Conservation (phyloP, 2,329 filamentous ascomycete genomes). For the Aspergillus persii region DNA sequence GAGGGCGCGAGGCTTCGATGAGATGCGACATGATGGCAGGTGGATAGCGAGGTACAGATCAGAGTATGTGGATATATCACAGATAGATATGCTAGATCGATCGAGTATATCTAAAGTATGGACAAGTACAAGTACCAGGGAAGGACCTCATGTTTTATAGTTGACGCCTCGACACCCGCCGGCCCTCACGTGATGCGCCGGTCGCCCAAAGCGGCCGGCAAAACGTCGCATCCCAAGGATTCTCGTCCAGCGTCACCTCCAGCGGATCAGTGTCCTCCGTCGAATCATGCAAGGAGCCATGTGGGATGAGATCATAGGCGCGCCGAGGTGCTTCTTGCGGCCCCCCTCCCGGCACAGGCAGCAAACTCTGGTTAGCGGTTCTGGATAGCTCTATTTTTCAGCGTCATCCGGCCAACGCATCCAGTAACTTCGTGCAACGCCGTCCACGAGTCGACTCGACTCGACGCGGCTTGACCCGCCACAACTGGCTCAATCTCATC, state of each 20-base stretch:
- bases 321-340: too few species aligned
- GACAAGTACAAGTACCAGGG: too few species aligned
- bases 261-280: slow-evolving; percentile 16
- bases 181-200: slow-evolving; percentile 4
- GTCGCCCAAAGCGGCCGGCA: slow-evolving; percentile 5
- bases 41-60: too few species aligned
- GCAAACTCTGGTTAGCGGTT: background rate
- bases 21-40: slow-evolving; percentile 4
- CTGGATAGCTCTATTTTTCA: background rate
- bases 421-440: background rate
- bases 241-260: background rate
- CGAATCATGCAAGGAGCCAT: slow-evolving; percentile 12
- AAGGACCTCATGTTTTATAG: background rate
- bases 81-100: background rate
- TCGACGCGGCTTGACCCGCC: background rate
- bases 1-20: slow-evolving; percentile 13
- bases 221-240: background rate
- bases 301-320: slow-evolving; percentile 14
- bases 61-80: background rate
- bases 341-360: too few species aligned
- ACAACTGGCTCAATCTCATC: background rate
- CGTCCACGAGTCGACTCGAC: too few species aligned
- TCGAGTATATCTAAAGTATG: too few species aligned
- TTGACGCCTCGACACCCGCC: background rate
- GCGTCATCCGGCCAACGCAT: background rate